phyloP scores from a whole-genome alignment of 176 grass and related monocot genomes.

The Ensete glaucum region DNA sequence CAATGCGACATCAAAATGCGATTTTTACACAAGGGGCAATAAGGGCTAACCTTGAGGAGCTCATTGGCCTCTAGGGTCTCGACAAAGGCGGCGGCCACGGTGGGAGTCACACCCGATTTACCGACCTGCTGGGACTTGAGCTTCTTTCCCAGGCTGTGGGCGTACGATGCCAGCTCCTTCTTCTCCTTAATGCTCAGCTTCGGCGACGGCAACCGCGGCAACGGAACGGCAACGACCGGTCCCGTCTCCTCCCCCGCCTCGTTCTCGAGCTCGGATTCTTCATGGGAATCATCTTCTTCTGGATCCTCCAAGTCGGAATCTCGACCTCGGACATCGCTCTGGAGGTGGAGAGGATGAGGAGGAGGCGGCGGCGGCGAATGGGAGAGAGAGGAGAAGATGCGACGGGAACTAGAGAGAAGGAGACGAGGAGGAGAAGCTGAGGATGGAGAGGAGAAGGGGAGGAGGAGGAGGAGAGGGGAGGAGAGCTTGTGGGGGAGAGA shows the following conservation, averaged over 20 bases:
- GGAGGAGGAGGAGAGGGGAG: background rate
- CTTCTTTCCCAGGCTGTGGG: slow-evolving; percentile 76
- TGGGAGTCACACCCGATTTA: slow-evolving; percentile 64
- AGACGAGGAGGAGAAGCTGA: slow-evolving; percentile 16
- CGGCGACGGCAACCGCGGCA: slow-evolving; percentile 44
- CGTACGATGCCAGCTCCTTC: slow-evolving; percentile 81
- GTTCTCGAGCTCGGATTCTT: background rate
- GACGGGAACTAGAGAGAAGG: slow-evolving; percentile 9
- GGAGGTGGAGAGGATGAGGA: slow-evolving; percentile 4
- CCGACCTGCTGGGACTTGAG: slow-evolving; percentile 92
- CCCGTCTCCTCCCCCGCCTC: slow-evolving; percentile 12
- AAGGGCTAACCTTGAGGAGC: slow-evolving; percentile 63
- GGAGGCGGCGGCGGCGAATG: background rate
- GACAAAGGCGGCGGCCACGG: slow-evolving; percentile 52
- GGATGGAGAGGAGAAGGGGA: background rate
- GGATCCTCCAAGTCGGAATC: slow-evolving; percentile 11
- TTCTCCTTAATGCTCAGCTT: slow-evolving; percentile 84
- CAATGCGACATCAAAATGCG: background rate
- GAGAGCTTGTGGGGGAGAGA: slow-evolving; percentile 19
- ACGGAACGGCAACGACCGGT: background rate
- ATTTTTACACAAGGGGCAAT: background rate
- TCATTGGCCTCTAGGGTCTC: slow-evolving; percentile 87
- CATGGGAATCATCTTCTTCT: background rate
- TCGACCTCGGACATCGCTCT: background rate
- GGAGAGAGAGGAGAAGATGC: slow-evolving; percentile 8